Evolutionary conservation across 2,329 filamentous ascomycete genomes (phyloP).

Genomic region (Trichoderma gracile): DNA sequence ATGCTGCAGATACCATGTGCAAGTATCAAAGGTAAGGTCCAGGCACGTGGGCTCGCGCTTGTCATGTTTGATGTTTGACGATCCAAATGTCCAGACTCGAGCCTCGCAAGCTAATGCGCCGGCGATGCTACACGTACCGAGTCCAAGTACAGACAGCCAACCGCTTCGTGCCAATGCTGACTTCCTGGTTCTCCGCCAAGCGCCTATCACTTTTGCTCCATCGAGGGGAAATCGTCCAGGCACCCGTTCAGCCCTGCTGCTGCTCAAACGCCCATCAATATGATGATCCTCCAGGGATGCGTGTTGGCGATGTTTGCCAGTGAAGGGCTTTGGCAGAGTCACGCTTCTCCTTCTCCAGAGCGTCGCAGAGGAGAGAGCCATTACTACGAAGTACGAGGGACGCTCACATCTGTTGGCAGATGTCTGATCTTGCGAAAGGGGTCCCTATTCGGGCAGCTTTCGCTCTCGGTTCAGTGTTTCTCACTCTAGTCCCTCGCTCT

Average conservation of each 20-base stretch:
- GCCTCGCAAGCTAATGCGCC: background rate
- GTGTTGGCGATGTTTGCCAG: background rate
- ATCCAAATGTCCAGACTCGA: background rate
- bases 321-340: no score
- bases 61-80: background rate
- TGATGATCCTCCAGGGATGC: background rate
- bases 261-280: background rate
- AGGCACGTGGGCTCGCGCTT: background rate
- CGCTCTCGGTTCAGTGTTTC: slow-evolving; percentile 1
- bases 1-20: no score
- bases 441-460: background rate
- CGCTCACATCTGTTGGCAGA: background rate
- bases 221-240: slow-evolving; percentile 5
- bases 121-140: background rate
- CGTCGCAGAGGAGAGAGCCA: no score
- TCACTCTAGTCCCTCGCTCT: background rate
- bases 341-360: no score
- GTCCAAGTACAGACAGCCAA: no score
- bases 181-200: background rate
- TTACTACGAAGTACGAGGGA: background rate
- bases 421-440: background rate
- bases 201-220: background rate
- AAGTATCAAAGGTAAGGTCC: no score
- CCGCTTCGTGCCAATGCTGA: slow-evolving; percentile 7
- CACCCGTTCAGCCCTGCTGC: slow-evolving; percentile 9